Evolutionary conservation across 176 grass and related monocot species (phyloP), one percentile per base, ranked within the genome.

Genomic region (Hordeum marinum): DNA sequence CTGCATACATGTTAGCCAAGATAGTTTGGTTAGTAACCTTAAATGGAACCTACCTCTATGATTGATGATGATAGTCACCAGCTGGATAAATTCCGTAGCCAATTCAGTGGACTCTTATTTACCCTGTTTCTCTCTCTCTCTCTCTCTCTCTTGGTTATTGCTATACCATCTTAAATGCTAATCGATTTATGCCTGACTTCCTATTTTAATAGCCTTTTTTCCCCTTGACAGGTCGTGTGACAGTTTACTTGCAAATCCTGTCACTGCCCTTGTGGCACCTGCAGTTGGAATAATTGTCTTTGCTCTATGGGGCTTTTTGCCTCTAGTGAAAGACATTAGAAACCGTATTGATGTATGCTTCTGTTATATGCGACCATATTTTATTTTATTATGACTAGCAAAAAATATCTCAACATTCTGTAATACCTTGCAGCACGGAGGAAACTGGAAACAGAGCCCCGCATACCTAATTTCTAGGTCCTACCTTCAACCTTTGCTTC

Each of bases 381-480:
- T 79, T 29, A 17, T 18, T 35, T 61, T 9, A 48, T 41, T 54
- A 52, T 24, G 43, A 62, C 26, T 71, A 63, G 61, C 79, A 45
- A 68, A 81, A 81, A 60, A 67, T 80, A 32, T 73, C 35, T 23
- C 50, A 66, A 91, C 58, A 63, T 85, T 84, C 85, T 24, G 60
- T 63, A 69, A 90, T 77, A 77, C 67, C 18, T 75, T 89, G 80
- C 86, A 99, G 93, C 89, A 88, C 25, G 93, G 94, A 35, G 75
- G 83, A 88, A 93, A 93, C 75, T 99, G 96, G 96, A 99, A 95
- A 81, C 95, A 91, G 88, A 96, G 96, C 68, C 94, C 67, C 84
- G 78, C 93, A 18, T 96, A 99, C 75, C 35, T 92, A 82, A 89
- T 96, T 87, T 99, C 93, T 84, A 88, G 81, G 6, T 96, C 69